Conservation (phyloP, 148 eudicot species). For the Cornus kousa region DNA sequence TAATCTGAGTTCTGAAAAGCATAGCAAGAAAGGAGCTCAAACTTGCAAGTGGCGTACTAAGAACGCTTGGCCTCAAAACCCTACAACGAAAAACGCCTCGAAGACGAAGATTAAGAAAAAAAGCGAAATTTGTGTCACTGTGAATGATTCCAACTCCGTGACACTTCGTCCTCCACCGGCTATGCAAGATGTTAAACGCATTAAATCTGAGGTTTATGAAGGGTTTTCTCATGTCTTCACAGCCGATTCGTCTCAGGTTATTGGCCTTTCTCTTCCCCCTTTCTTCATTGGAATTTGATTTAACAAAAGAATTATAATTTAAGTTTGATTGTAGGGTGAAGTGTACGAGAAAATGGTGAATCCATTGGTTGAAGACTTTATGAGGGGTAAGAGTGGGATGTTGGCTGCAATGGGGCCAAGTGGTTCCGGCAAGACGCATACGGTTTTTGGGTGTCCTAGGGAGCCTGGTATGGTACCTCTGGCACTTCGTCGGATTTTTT, state of each 20-base stretch:
- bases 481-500: conserved; percentile 60
- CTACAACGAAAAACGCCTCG: conserved; percentile 3
- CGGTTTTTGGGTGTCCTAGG: conserved; percentile 70
- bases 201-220: conserved; percentile 57
- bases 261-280: background rate
- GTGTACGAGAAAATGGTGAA: conserved; percentile 67
- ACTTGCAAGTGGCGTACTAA: conserved; percentile 10
- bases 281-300: background rate
- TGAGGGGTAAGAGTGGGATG: conserved; percentile 69
- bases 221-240: conserved; percentile 71
- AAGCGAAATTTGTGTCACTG: conserved; percentile 35
- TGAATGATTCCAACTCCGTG: conserved; percentile 53
- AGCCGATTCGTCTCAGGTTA: conserved; percentile 65
- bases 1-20: background rate
- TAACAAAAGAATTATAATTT: background rate
- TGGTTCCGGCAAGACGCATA: conserved; percentile 95
- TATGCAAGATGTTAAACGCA: conserved; percentile 34
- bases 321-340: conserved; percentile 43
- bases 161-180: conserved; percentile 48
- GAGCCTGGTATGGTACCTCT: conserved; percentile 90
- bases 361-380: conserved; percentile 71
- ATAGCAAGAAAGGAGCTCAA: background rate
- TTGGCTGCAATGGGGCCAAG: conserved; percentile 89
- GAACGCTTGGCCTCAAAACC: conserved; percentile 52
- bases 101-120: conserved; percentile 22